These are phyloP conservation scores for Yarrowia divulgata DNA, from an alignment of 805 yeast species.

Conservation along the genomic window DNA sequence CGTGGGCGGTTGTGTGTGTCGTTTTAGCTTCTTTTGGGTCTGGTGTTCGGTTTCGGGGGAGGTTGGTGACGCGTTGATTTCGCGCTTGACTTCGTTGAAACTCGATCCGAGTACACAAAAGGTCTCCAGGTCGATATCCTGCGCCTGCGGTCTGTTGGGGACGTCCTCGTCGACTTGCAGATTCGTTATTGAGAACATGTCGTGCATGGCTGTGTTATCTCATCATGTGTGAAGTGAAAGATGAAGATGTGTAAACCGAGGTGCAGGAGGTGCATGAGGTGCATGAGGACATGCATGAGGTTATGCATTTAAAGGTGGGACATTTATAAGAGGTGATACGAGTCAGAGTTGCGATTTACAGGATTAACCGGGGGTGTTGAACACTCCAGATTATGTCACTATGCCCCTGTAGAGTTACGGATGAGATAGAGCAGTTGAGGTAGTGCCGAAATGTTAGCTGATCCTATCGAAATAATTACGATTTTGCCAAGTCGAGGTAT, in stretches of 20 bases:
- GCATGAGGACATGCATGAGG: neutral
- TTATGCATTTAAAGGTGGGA: no score
- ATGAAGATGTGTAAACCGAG: neutral
- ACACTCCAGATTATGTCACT: no score
- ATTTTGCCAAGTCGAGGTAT: no score
- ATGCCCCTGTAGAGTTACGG: no score
- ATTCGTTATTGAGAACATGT: constrained; percentile 10
- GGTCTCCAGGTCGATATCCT: neutral
- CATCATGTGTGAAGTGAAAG: neutral
- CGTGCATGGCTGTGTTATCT: neutral
- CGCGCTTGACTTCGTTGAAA: constrained; percentile 9
- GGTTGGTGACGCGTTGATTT: constrained; percentile 1
- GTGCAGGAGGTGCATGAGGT: neutral
- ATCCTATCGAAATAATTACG: no score
- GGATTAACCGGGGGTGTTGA: no score
- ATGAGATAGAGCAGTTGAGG: no score
- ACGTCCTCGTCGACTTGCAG: neutral
- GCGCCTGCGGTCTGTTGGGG: neutral
- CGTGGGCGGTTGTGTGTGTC: neutral
- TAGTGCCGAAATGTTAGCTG: no score
- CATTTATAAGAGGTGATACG: no score
- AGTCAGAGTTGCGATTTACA: no score
- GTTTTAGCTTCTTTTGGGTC: constrained; percentile 12
- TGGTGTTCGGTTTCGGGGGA: no score
- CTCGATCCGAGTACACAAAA: neutral